Percentiles rank a stretch among this genome's conserved stretches.
These are phyloP conservation scores for Hericium rajendrae DNA, from an alignment of 768 basidiomycete genomes.

Conservation along the genomic window DNA sequence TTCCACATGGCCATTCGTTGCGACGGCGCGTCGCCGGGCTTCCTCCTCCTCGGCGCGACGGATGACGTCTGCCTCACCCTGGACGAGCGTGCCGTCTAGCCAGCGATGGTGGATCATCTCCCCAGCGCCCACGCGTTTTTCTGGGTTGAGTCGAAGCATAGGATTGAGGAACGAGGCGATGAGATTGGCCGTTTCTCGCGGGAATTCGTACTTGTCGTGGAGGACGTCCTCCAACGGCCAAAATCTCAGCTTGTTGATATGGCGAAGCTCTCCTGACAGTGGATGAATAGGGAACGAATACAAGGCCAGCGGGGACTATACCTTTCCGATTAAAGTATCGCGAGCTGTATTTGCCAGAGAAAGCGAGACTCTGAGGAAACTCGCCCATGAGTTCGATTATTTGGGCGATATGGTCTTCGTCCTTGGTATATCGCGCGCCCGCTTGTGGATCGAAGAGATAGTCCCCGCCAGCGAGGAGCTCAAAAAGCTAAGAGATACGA, in stretches of 20 bases:
- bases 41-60: conserved; percentile 52
- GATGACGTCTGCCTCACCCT: conserved; percentile 84
- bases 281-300: not conserved
- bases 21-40: conserved; percentile 22
- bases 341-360: conserved; percentile 84
- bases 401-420: conserved; percentile 96
- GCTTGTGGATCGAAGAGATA: conserved; percentile 97
- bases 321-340: conserved; percentile 98
- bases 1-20: conserved; percentile 29
- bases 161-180: conserved; percentile 77
- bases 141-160: conserved; percentile 85
- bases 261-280: conserved; percentile 66
- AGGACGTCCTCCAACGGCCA: conserved; percentile 80
- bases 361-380: conserved; percentile 71
- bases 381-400: conserved; percentile 95
- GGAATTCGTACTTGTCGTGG: conserved; percentile 94
- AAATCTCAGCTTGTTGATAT: conserved; percentile 88
- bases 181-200: conserved; percentile 68
- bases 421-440: conserved; percentile 90
- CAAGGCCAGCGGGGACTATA: conserved; percentile 18
- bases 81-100: conserved; percentile 78
- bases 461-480: conserved; percentile 92
- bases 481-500: conserved; percentile 61
- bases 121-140: conserved; percentile 79
- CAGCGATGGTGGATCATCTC: conserved; percentile 82